phyloP scores from a whole-genome alignment of 139 green algal genomes.

The Desmodesmus armatus region DNA sequence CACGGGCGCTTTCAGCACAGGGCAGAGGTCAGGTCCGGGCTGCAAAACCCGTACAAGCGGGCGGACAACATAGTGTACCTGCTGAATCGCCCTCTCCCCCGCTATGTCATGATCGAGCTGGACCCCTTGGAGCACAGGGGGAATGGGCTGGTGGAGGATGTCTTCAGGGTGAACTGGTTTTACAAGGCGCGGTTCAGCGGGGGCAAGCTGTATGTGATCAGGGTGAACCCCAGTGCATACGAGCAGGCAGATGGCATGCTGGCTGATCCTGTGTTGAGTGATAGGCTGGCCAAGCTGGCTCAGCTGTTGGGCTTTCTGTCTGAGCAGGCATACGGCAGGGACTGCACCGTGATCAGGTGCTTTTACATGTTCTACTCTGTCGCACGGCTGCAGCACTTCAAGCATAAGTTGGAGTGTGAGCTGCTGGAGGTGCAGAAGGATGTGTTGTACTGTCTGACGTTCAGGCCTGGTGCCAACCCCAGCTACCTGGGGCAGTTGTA shows the following conservation, averaged over 20 bases:
- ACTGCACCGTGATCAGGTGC: no score
- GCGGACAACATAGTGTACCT: constrained; percentile 13
- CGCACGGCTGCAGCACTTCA: no score
- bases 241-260: constrained; percentile 21
- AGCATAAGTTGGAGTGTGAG: no score
- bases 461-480: no score
- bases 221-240: constrained; percentile 22
- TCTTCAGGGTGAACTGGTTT: constrained; percentile 38
- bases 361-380: no score
- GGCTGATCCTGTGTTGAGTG: background rate
- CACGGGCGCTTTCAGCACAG: background rate
- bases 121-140: constrained; percentile 5
- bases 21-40: constrained; percentile 4
- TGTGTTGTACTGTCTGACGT: no score
- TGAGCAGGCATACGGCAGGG: no score
- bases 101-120: constrained; percentile 12
- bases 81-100: background rate
- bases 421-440: no score
- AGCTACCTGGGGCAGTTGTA: no score
- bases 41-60: constrained; percentile 9
- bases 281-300: no score
- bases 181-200: constrained; percentile 8
- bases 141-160: constrained; percentile 24
- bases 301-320: no score
- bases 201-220: constrained; percentile 15